Evolutionary conservation across 1,139 yeast genomes (phyloP).

Genomic region (Blastobotrys aristatus): DNA sequence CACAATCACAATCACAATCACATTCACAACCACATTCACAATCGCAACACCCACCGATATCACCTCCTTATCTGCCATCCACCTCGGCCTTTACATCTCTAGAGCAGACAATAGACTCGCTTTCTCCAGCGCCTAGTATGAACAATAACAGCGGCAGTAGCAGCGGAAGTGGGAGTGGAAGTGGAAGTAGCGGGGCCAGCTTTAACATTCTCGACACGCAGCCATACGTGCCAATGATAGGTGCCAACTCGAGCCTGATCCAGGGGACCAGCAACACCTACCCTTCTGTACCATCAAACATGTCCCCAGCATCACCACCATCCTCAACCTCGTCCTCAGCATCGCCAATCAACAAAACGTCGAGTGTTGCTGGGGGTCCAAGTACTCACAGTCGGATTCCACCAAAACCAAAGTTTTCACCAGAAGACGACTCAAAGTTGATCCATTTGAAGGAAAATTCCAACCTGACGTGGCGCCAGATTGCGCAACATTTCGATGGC

Average conservation of each 20-base stretch:
- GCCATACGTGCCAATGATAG: too few relatives aligned
- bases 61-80: too few relatives aligned
- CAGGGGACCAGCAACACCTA: too few relatives aligned
- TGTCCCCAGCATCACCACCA: not conserved
- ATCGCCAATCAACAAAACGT: conserved; percentile 2
- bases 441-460: conserved; percentile 28
- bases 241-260: too few relatives aligned
- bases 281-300: too few relatives aligned
- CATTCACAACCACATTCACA: not conserved
- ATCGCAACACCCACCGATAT: not conserved
- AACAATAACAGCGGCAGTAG: too few relatives aligned
- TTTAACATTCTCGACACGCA: too few relatives aligned
- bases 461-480: conserved; percentile 30
- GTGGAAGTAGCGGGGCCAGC: too few relatives aligned
- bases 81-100: not conserved
- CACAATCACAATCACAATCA: not conserved
- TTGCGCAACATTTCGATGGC: conserved; percentile 30
- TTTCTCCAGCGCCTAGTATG: too few relatives aligned
- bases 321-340: not conserved
- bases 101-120: too few relatives aligned
- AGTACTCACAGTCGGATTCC: not conserved
- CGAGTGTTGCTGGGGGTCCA: not conserved
- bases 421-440: conserved; percentile 28
- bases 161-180: too few relatives aligned
- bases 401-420: conserved; percentile 28